A percentile compares a stretch with the other conserved stretches of the same genome.
Conservation (phyloP, 345 rosid genomes). For the Arabidopsis arenosa region DNA sequence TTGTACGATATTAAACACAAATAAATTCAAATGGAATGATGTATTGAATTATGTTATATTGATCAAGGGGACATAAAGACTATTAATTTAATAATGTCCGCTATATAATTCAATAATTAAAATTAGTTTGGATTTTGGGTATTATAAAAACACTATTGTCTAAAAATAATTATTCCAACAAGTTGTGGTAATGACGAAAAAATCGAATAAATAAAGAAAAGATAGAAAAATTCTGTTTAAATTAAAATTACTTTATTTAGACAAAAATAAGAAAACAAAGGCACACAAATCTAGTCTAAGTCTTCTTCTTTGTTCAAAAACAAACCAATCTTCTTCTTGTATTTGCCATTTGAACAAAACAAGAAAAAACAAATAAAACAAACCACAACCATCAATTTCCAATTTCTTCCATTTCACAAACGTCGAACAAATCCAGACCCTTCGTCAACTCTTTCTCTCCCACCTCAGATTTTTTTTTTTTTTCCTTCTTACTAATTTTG, state of each 20-base stretch:
- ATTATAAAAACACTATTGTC: background rate
- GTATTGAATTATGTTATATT: background rate
- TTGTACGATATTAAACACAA: no score
- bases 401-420: slow-evolving; percentile 15
- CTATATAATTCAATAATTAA: background rate
- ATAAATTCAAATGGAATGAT: background rate
- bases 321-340: slow-evolving; percentile 30
- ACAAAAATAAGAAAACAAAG: slow-evolving; percentile 22
- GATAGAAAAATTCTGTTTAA: slow-evolving; percentile 27
- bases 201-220: slow-evolving; percentile 16
- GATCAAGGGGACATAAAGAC: no score
- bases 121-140: background rate
- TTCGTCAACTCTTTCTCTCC: slow-evolving; percentile 55
- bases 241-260: slow-evolving; percentile 36
- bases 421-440: slow-evolving; percentile 27
- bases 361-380: slow-evolving; percentile 13
- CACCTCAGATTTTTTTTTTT: slow-evolving; percentile 35
- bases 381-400: slow-evolving; percentile 33
- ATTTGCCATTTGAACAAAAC: slow-evolving; percentile 12
- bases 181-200: slow-evolving; percentile 27
- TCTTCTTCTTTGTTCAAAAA: slow-evolving; percentile 35
- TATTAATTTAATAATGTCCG: no score
- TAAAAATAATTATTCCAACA: slow-evolving; percentile 27
- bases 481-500: slow-evolving; percentile 18
- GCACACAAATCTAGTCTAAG: slow-evolving; percentile 44